Conservation (phyloP, 2,329 filamentous ascomycete genomes). For the Epichloe bromicola region DNA sequence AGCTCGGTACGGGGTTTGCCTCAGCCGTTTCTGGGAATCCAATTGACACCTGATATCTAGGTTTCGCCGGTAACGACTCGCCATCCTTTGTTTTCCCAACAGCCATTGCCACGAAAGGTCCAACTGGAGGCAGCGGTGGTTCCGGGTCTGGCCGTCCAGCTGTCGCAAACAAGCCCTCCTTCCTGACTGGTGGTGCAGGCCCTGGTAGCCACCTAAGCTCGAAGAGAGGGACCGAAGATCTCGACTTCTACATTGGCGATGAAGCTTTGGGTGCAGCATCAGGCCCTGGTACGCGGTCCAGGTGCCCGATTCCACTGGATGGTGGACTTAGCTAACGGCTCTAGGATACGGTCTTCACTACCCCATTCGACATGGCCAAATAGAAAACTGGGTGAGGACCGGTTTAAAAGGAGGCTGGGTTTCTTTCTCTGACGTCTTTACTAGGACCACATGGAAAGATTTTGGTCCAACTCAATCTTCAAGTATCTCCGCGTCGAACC, state of each 20-base stretch:
- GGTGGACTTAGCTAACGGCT: constrained; percentile 5
- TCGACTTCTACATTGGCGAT: constrained; percentile 98
- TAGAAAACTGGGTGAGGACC: constrained; percentile 83
- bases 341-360: constrained; percentile 91
- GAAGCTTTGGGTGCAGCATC: constrained; percentile 75
- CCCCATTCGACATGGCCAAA: constrained; percentile 92
- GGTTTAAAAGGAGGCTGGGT: neutral
- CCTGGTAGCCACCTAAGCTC: constrained; percentile 60
- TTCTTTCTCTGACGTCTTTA: constrained; percentile 16
- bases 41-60: constrained; percentile 33
- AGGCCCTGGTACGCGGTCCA: constrained; percentile 54
- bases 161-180: constrained; percentile 89
- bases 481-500: constrained; percentile 97
- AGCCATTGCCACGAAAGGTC: constrained; percentile 89
- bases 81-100: constrained; percentile 99
- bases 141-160: constrained; percentile 80
- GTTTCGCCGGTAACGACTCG: constrained; percentile 97
- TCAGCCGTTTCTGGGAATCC: constrained; percentile 1
- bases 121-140: constrained; percentile 54
- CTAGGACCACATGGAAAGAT: constrained; percentile 96
- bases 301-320: neutral
- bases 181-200: constrained; percentile 81
- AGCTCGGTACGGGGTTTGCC: constrained; percentile 59
- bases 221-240: constrained; percentile 92
- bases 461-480: constrained; percentile 99